Conservation (phyloP, 441 rosid genomes). For the Erysimum pusillum region DNA sequence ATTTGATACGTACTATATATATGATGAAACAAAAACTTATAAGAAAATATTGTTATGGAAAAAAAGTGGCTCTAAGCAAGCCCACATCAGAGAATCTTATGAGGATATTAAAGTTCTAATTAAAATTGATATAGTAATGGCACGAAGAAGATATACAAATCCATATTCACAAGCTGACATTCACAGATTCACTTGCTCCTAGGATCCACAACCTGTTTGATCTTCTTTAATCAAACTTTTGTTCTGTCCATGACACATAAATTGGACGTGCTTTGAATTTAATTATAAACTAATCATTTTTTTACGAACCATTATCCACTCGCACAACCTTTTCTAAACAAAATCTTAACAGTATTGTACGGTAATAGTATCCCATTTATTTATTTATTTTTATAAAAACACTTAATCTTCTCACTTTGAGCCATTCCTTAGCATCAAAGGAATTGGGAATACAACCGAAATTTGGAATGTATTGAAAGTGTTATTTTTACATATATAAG, state of each 20-base stretch:
- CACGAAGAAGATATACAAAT: constrained; percentile 20
- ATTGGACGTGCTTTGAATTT: constrained; percentile 7
- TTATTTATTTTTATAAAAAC: background rate
- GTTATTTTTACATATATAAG: background rate
- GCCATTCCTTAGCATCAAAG: constrained; percentile 43
- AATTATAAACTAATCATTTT: constrained; percentile 24
- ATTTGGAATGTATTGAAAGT: constrained; percentile 1
- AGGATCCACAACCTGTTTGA: constrained; percentile 38
- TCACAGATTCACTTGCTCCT: constrained; percentile 20
- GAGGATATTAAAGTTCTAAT: constrained; percentile 12
- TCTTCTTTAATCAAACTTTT: constrained; percentile 42
- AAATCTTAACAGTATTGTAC: constrained; percentile 3
- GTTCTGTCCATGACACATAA: constrained; percentile 41
- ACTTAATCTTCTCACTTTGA: constrained; percentile 9
- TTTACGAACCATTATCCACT: constrained; percentile 36
- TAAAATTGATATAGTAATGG: constrained; percentile 6
- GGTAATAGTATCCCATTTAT: constrained; percentile 4
- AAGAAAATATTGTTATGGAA: background rate
- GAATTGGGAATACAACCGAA: background rate
- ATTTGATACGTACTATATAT: background rate
- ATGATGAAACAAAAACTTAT: background rate
- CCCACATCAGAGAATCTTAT: constrained; percentile 13
- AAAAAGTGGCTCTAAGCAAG: background rate
- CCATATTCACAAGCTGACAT: constrained; percentile 27
- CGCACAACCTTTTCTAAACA: constrained; percentile 11